Evolutionary conservation across 2,329 filamentous ascomycete species (phyloP).

Genomic region (Fusarium beomiforme): DNA sequence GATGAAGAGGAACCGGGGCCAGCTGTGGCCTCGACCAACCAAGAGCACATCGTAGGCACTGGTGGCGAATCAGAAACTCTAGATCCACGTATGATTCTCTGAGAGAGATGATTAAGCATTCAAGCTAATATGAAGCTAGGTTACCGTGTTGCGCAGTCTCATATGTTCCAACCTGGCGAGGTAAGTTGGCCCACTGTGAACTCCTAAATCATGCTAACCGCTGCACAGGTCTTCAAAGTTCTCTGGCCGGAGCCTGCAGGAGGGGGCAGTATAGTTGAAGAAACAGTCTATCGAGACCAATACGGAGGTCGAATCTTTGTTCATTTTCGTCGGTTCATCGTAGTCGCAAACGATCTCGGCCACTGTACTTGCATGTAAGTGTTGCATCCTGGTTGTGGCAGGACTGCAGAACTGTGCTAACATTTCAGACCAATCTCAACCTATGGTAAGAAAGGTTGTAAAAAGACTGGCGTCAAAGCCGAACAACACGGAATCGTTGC

Average conservation of each 20-base stretch:
- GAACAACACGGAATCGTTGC: conserved; percentile 64
- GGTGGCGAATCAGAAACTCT: conserved; percentile 40
- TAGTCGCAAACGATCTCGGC: conserved; percentile 61
- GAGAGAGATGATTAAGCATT: too few species aligned
- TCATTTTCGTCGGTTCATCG: conserved; percentile 64
- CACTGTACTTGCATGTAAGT: conserved; percentile 67
- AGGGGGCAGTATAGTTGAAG: conserved; percentile 48
- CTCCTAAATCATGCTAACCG: background rate
- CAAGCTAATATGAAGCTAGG: conserved; percentile 46
- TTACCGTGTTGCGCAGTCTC: conserved; percentile 52
- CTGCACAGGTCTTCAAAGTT: conserved; percentile 62
- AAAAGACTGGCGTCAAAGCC: conserved; percentile 62
- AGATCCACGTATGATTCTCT: conserved; percentile 49
- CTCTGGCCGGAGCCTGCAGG: conserved; percentile 64
- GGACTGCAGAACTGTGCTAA: conserved; percentile 11
- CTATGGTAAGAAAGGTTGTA: conserved; percentile 63
- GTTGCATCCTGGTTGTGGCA: background rate
- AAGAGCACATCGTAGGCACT: conserved; percentile 31
- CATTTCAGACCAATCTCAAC: conserved; percentile 62
- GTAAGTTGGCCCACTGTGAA: conserved; percentile 37
- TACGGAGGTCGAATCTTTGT: conserved; percentile 56
- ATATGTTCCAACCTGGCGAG: conserved; percentile 53
- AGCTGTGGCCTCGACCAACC: conserved; percentile 25
- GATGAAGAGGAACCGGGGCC: conserved; percentile 43
- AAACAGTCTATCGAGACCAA: conserved; percentile 48